These are phyloP conservation scores for Blastobotrys muscicola DNA, from an alignment of 805 yeast genomes.

Conservation along the genomic window DNA sequence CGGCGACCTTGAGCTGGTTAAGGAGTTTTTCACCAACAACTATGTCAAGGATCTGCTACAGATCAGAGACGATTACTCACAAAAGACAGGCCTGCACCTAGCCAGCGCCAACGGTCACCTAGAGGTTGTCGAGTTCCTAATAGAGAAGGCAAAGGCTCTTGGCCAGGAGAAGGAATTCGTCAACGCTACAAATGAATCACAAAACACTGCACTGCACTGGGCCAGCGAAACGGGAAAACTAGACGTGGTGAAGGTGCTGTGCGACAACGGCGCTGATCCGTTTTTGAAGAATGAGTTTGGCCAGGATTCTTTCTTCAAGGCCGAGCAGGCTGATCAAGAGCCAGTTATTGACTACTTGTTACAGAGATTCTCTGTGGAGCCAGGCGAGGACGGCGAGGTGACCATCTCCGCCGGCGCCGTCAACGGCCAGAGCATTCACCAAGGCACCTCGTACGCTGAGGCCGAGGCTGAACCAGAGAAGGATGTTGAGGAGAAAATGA, in stretches of 20 bases:
- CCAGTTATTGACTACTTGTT: slow-evolving; percentile 73
- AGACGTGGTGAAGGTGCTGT: slow-evolving; percentile 54
- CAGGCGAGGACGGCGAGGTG: slow-evolving; percentile 44
- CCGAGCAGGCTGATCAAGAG: slow-evolving; percentile 67
- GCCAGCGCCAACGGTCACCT: slow-evolving; percentile 92
- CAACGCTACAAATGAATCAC: slow-evolving; percentile 58
- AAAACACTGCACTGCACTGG: slow-evolving; percentile 96
- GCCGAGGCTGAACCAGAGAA: slow-evolving; percentile 9
- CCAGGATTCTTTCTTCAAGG: slow-evolving; percentile 83
- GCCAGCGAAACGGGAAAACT: slow-evolving; percentile 84
- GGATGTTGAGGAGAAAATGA: slow-evolving; percentile 9
- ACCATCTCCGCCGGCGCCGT: slow-evolving; percentile 12
- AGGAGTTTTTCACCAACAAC: slow-evolving; percentile 47
- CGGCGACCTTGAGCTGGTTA: slow-evolving; percentile 73
- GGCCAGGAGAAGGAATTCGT: slow-evolving; percentile 33
- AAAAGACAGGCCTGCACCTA: slow-evolving; percentile 81
- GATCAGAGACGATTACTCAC: slow-evolving; percentile 49
- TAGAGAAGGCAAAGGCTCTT: slow-evolving; percentile 23
- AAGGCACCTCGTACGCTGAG: slow-evolving; percentile 3
- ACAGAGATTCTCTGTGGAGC: slow-evolving; percentile 60
- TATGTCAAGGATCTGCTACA: slow-evolving; percentile 30
- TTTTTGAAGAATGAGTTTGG: slow-evolving; percentile 62
- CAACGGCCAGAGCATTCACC: neutral
- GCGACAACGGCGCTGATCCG: slow-evolving; percentile 78
- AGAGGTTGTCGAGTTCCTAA: slow-evolving; percentile 52